Base-by-base conservation (phyloP, 83 land plant species). In the Thuja plicata region DNA sequence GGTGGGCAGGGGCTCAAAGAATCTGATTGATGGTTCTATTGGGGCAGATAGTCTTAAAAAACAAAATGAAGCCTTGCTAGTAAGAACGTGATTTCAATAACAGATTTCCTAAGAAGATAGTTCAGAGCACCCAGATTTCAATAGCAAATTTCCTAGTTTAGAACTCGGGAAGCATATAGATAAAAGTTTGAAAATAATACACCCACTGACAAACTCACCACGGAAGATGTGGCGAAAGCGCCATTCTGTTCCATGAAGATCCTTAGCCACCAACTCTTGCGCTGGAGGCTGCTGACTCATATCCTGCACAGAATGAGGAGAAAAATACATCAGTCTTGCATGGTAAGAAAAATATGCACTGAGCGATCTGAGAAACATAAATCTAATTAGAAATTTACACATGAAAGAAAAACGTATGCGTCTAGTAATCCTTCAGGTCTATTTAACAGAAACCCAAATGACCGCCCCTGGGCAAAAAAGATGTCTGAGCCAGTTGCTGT, bases 211-310 rank as follows among this genome's bases (percentile, higher is more conserved):
- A 38, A 35, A 66, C 74, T 34, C 76, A 93, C 94, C 94, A 73
- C 94, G 88, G 81, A 84, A 93, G 15, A 93, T 93, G 78, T 93
- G 94, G 55, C 92, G 93, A 82, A 93, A 93, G 81, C 87, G 91
- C 94, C 94, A 93, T 37, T 88, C 89, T n/a, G 15, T 88, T n/a
- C 90, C 90, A 84, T 93, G 94, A 52, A 93, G 88, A 87, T 93
- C 94, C 87, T 87, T 91, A 52, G 94, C 93, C 4, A 83, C 88
- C 71, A 92, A 77, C 57, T 92, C 94, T 57, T 93, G 94, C 30
- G 90, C 88, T 40, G 94, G 94, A 41, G 91, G 93, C n/a, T 71
- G 92, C 89, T 91, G 91, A 46, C 89, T 66, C 90, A 89, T 90
- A 37, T 91, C 94, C 94, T 93, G 74, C 27, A 54, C 45, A 32